Base-by-base conservation (phyloP, 2,329 filamentous ascomycete genomes). In the Xylariales sp. region DNA sequence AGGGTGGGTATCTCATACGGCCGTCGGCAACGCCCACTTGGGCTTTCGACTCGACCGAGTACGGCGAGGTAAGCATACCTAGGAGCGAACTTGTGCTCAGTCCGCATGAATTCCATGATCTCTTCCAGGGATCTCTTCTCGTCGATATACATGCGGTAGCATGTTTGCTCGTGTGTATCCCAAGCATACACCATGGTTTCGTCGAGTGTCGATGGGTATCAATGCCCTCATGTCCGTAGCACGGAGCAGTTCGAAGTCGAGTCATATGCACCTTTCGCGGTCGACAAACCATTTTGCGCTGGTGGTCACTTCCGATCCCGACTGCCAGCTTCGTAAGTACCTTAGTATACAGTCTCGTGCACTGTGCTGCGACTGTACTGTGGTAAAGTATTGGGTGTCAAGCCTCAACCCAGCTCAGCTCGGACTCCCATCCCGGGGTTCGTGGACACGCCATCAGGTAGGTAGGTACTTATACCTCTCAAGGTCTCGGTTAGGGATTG, bases 71-170 rank as follows among this genome's bases (percentile, higher is more conserved):
- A 31, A 28, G 20, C 71, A 60, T 69, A 86, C 83, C 82, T 86
- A 16, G 86, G 85, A 21, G 78, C 71, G 61, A 89, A 88, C 46
- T 78, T 73, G 66, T 84, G 71, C 44, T 73, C 68, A 43, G 68
- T 68, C 49, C 72, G 78, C 73, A 88, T 82, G 55, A 82, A 80
- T 19, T 81, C 73, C 70, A 87, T 84, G 31, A 93, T 84, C 50
- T 90, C 81, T 53, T 85, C 80, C 43, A 90, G 66, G 29, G 80
- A 77, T 65, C 77, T 83, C 52, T 80, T 80, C 64, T 93, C 84
- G 45, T 82, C 77, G 51, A 91, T 86, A 55, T 89, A 93, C 55
- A 93, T 76, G 50, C 78, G 76, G 29, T 61, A 61, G 52, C 66
- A 68, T 53, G 55, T 62, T 40, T 68, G 59, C 52, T 60, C 61